Evolutionary conservation across 129 eudicot genomes (phyloP).

Genomic region (Heracleum sosnowskyi): DNA sequence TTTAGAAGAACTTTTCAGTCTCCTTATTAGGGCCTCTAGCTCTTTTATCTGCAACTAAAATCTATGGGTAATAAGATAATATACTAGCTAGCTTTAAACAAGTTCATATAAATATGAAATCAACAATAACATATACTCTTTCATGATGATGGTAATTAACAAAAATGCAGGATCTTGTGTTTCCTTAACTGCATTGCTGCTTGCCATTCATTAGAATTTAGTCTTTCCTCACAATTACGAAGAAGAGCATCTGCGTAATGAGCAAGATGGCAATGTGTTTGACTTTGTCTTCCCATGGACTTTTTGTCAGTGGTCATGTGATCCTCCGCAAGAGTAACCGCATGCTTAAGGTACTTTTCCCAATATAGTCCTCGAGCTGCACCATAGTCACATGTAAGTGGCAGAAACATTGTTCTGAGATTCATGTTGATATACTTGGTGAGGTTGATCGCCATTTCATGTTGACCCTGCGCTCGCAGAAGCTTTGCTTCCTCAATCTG

Average conservation of each 20-base stretch:
- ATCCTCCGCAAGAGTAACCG: conserved; percentile 66
- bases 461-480: conserved; percentile 92
- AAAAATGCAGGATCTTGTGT: conserved; percentile 54
- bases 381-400: conserved; percentile 17
- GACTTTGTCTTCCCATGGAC: conserved; percentile 54
- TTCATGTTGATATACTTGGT: conserved; percentile 60
- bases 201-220: conserved; percentile 91
- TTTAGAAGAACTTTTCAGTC: conserved; percentile 76
- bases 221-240: conserved; percentile 85
- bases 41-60: conserved; percentile 53
- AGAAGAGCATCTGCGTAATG: conserved; percentile 94
- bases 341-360: conserved; percentile 90
- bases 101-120: background rate
- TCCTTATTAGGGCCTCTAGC: conserved; percentile 78
- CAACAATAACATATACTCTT: background rate
- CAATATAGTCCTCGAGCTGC: conserved; percentile 90
- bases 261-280: conserved; percentile 93
- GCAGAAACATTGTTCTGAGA: background rate
- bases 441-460: conserved; percentile 92
- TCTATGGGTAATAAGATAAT: background rate
- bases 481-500: conserved; percentile 98
- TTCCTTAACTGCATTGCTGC: conserved; percentile 89
- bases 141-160: background rate
- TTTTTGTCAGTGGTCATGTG: conserved; percentile 35
- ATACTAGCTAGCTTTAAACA: conserved; percentile 3